phyloP scores from a whole-genome alignment of 306 rosid species.

The Malus sylvestris region DNA sequence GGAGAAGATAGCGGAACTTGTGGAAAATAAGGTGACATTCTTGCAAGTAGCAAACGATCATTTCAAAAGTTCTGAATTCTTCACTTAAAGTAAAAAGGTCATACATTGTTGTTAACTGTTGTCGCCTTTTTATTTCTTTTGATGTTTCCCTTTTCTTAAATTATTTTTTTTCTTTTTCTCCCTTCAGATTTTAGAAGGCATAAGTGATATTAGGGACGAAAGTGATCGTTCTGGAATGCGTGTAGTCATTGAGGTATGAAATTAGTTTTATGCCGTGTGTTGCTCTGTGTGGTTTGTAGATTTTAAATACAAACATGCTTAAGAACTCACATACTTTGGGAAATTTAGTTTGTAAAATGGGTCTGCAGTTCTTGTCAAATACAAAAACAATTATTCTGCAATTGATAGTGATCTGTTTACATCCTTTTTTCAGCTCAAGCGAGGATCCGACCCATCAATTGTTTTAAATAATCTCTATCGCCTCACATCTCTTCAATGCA shows the following conservation, averaged over 20 bases:
- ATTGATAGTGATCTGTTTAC: conserved; percentile 8
- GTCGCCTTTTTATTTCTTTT: background rate
- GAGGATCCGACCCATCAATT: conserved; percentile 81
- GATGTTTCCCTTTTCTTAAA: background rate
- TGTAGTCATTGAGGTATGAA: conserved; percentile 75
- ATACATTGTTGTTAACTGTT: background rate
- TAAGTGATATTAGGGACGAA: conserved; percentile 93
- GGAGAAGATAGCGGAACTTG: conserved; percentile 94
- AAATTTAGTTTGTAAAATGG: background rate
- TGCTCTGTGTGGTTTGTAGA: background rate
- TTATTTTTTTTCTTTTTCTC: background rate
- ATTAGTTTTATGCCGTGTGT: background rate
- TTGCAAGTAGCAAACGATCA: background rate
- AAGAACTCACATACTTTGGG: background rate
- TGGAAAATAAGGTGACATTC: conserved; percentile 70
- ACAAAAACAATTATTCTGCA: background rate
- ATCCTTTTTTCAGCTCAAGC: conserved; percentile 63
- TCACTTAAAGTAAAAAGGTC: background rate
- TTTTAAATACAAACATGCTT: background rate
- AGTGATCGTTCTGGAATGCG: conserved; percentile 99
- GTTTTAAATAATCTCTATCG: conserved; percentile 85
- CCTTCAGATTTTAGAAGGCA: conserved; percentile 72
- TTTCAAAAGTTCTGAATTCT: background rate
- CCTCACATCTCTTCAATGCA: conserved; percentile 71
- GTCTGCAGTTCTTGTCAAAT: background rate